Conservation (phyloP, 164 flowering plant species). For the Dillenia turbinata region DNA sequence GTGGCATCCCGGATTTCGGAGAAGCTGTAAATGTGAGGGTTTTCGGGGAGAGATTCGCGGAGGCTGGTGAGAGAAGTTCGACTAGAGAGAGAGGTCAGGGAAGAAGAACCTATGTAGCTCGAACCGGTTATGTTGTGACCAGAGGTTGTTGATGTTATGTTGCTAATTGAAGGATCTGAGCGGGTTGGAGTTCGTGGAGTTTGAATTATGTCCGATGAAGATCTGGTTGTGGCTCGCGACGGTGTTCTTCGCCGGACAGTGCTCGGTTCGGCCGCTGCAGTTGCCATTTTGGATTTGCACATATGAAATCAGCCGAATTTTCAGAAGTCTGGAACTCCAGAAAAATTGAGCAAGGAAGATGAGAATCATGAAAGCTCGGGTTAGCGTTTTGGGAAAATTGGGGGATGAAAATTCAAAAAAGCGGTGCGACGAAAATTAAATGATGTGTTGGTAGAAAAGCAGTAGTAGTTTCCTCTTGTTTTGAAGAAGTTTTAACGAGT, state of each 20-base stretch:
- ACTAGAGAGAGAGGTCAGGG: conserved; percentile 20
- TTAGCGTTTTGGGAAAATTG: neutral
- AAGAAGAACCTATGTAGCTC: too few species aligned
- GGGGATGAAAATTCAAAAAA: too few species aligned
- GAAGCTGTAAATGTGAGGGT: conserved; percentile 43
- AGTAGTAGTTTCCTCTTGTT: too few species aligned
- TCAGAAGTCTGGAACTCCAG: neutral
- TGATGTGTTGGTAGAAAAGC: too few species aligned
- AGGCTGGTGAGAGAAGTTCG: conserved; percentile 28
- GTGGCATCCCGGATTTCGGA: conserved; percentile 52
- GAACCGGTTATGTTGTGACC: neutral
- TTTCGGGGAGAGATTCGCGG: conserved; percentile 32
- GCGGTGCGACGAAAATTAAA: too few species aligned
- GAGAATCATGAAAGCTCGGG: neutral
- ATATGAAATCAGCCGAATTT: conserved; percentile 1
- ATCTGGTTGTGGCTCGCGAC: neutral
- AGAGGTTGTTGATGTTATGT: neutral
- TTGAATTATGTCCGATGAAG: neutral
- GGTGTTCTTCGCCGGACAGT: conserved; percentile 1
- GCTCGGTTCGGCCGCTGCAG: conserved; percentile 7
- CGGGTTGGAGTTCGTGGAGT: neutral
- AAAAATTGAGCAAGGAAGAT: neutral
- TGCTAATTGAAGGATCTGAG: conserved; percentile 1
- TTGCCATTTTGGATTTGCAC: conserved; percentile 23
- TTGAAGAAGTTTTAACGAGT: too few species aligned